Conservation (phyloP, 352 stramenopile species). For the Plasmopara viticola region DNA sequence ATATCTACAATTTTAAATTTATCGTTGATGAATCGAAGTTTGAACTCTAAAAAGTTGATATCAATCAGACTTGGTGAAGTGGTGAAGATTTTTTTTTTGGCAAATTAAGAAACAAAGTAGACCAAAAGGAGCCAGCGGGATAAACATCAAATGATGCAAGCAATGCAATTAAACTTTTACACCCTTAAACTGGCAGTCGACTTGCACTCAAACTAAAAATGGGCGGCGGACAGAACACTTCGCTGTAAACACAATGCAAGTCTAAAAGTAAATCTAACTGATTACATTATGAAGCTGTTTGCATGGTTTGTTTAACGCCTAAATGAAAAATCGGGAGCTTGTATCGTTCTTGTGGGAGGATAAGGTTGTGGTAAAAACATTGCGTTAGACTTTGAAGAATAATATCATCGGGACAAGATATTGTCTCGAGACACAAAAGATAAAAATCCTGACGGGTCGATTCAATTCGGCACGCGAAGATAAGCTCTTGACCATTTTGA, state of each 20-base stretch:
- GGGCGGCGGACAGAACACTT: too few species aligned
- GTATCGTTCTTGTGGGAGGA: neutral
- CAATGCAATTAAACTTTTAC: too few species aligned
- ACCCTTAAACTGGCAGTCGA: too few species aligned
- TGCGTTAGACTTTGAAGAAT: neutral
- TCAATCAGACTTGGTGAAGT: neutral
- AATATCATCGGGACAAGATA: neutral
- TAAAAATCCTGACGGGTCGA: conserved; percentile 1
- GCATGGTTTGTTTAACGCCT: neutral
- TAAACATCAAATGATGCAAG: too few species aligned
- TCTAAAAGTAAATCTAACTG: neutral
- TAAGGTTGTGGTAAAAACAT: neutral
- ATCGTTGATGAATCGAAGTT: conserved; percentile 1
- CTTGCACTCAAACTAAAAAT: neutral
- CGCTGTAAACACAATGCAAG: too few species aligned
- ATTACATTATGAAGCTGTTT: neutral
- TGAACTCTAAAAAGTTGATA: neutral
- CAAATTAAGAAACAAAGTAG: too few species aligned
- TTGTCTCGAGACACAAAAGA: neutral
- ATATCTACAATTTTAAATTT: conserved; percentile 2
- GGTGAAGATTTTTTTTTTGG: too few species aligned
- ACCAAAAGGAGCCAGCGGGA: too few species aligned
- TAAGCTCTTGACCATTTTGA: neutral
- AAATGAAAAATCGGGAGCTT: conserved; percentile 1
- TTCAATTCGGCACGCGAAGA: neutral